Conservation (phyloP, 129 eudicot genomes). For the Logfia minima region DNA sequence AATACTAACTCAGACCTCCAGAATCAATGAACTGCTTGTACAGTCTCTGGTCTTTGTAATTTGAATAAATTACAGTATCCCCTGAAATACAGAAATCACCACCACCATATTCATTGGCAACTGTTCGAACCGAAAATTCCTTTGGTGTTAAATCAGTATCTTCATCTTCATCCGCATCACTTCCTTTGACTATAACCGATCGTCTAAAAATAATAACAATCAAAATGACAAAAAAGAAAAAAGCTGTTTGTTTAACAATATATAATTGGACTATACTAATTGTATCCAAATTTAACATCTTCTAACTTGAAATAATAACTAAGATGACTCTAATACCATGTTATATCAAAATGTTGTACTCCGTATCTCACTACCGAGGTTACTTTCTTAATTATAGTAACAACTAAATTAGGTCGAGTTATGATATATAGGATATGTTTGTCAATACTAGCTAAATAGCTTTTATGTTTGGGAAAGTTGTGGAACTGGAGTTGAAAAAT, state of each 20-base stretch:
- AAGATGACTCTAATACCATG: background rate
- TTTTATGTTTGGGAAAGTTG: too few relatives aligned
- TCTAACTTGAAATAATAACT: background rate
- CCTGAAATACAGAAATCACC: conserved; percentile 41
- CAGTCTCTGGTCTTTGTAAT: conserved; percentile 44
- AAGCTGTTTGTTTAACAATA: background rate
- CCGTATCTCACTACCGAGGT: background rate
- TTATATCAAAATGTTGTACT: background rate
- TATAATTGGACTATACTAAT: too few relatives aligned
- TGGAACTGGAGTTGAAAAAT: too few relatives aligned
- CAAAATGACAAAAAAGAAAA: background rate
- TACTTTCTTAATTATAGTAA: too few relatives aligned
- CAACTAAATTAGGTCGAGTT: too few relatives aligned
- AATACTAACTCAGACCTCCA: conserved; percentile 14
- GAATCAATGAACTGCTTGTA: conserved; percentile 36
- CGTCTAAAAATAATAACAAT: conserved; percentile 20
- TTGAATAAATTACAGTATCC: conserved; percentile 34
- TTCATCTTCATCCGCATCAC: conserved; percentile 24
- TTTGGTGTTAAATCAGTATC: conserved; percentile 38
- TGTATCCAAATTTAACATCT: too few relatives aligned
- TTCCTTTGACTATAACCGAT: conserved; percentile 40
- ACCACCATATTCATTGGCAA: conserved; percentile 48
- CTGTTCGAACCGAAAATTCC: conserved; percentile 42
- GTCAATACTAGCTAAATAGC: too few relatives aligned
- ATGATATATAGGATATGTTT: too few relatives aligned